Evolutionary conservation across 2,329 filamentous ascomycete genomes (phyloP), one percentile per base, ranked within the genome.

Genomic region (Parastagonospora avenae): DNA sequence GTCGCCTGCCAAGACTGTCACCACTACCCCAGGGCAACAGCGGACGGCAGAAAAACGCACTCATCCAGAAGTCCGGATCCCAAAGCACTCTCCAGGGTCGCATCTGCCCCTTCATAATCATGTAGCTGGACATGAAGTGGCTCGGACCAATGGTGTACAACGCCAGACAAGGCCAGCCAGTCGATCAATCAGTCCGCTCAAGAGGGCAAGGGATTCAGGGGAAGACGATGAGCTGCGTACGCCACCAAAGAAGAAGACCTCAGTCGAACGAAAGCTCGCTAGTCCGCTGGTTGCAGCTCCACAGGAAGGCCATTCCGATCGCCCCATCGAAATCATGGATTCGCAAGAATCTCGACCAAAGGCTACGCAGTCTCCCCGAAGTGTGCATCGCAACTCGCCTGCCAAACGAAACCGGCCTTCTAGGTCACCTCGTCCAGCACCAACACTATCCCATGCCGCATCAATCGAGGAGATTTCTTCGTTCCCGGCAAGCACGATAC

Each of bases 291-390:
- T 11, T 27, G 10, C 32, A 40, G 16, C 30, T 27, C n/a, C 32
- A 12, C 40, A 44, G 19, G 33, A 55, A 14, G 66, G 64, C 5
- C 63, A 54, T 31, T 59, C 57, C 7, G 36, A 44, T 4, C 50
- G 52, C 38, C 66, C 64, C 2, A 70, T 71, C 29, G 43, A 55
- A 14, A 67, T 70, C 31, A 53, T 60, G 0, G 66, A 71, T 50
- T 68, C 66, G 2, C 68, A 70, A 31, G 64, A 67, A 8, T 3
- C 31, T 6, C 38, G 35, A 14, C 30, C 15, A 3, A 16, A 42
- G 8, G 31, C 12, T 14, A n/a, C 7, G 3, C 35, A n/a, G 9
- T 44, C 42, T 36, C 30, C 42, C 24, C 39, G 15, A 19, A 35
- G 35, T 36, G 10, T 42, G 8, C 32, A 48, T n/a, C 12, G 41